These are phyloP conservation scores for Candida railenensis DNA, from an alignment of 805 yeast species.

Conservation along the genomic window DNA sequence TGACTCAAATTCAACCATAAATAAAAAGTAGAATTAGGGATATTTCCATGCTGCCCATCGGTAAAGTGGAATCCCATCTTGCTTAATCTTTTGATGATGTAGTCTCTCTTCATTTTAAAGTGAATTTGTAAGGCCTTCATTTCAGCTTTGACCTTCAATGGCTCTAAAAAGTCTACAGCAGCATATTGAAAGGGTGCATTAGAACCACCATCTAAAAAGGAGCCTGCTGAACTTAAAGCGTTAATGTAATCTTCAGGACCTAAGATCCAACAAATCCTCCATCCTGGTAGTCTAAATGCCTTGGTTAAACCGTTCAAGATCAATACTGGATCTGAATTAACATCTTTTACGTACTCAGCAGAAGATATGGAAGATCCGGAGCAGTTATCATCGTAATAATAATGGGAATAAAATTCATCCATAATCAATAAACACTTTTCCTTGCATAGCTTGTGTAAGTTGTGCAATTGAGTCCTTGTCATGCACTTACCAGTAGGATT, in stretches of 20 bases:
- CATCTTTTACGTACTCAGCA: conserved; percentile 52
- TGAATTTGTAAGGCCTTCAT: conserved; percentile 59
- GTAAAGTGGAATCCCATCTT: conserved; percentile 55
- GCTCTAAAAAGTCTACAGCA: conserved; percentile 54
- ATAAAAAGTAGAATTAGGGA: conserved; percentile 59
- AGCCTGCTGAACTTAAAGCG: conserved; percentile 58
- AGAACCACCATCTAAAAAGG: conserved; percentile 60
- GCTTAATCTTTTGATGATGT: conserved; percentile 45
- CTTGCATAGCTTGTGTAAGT: conserved; percentile 53
- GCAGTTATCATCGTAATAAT: conserved; percentile 54
- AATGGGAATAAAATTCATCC: conserved; percentile 64
- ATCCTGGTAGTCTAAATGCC: conserved; percentile 61
- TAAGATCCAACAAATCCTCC: conserved; percentile 63
- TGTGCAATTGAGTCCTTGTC: conserved; percentile 44
- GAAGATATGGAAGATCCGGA: conserved; percentile 52
- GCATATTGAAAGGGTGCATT: conserved; percentile 63
- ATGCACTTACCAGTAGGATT: conserved; percentile 61
- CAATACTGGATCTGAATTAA: conserved; percentile 56
- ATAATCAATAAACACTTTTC: conserved; percentile 54
- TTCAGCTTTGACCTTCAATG: conserved; percentile 48
- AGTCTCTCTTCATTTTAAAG: conserved; percentile 57
- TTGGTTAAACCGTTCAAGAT: conserved; percentile 61
- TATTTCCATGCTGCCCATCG: conserved; percentile 23
- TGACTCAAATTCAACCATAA: conserved; percentile 57
- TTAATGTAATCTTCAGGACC: conserved; percentile 61